Evolutionary conservation across 371 early-diverging fungal species (phyloP), one percentile per base, ranked within the genome.

Genomic region (Mucor velutinosus): DNA sequence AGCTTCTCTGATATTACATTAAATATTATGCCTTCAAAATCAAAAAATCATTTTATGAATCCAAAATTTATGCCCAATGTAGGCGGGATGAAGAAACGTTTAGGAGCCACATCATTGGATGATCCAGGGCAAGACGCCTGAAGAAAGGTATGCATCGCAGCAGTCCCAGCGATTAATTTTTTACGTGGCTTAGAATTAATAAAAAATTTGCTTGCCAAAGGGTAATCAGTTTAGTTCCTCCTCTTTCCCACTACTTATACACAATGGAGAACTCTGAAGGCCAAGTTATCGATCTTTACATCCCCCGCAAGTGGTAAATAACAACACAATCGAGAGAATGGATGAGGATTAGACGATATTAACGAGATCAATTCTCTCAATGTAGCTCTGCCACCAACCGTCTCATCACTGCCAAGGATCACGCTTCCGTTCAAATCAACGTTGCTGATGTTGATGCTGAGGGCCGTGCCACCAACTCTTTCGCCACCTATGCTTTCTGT

Each of bases 351-450:
- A 11, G 23, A 51, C 51, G 25, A 23, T 19, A 25, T 51, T 51
- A 51, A 51, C 21, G 51, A 51, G 51, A 51, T 45, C 6, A 45
- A 45, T 53, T 63, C 41, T 30, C 51, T 37, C 37, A 37, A 37
- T 37, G 14, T 71, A 81, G 81, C 75, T 81, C 82, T 64, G 82
- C 84, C 76, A 81, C 84, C 70, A 81, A 80, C 79, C 81, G 80
- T 70, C 74, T 81, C 65, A 83, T 83, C 70, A 79, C 79, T 69
- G 80, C 82, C 71, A 79, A 98, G 92, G 99, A 99, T 89, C 99
- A 99, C 90, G 94, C 98, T 64, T 92, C 97, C 55, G 94, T 99
- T 83, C 99, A 98, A 88, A 90, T 99, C 90, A 97, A 95, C 94
- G 83, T 99, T 75, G 96, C 87, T 67, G 94, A 96, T 70, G 97